Conservation (phyloP, 2,329 filamentous ascomycete genomes). For the Aspergillus bombycis region DNA sequence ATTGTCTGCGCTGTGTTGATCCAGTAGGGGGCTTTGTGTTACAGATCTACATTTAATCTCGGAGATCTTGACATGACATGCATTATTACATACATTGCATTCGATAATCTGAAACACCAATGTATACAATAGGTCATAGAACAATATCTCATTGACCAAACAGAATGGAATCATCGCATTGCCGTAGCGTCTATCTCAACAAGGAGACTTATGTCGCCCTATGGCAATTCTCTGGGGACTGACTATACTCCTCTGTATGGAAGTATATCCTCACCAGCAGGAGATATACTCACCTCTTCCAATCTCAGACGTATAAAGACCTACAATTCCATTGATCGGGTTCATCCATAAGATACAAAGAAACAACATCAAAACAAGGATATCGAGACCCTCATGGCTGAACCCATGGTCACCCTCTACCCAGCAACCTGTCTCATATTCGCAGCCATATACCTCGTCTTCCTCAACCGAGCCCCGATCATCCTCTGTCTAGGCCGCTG, state of each 20-base stretch:
- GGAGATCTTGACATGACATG: not conserved
- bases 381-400: conserved; percentile 15
- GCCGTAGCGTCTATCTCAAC: rapidly evolving
- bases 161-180: too few relatives aligned
- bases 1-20: not conserved
- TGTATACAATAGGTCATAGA: not conserved
- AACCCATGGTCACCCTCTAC: conserved; percentile 16
- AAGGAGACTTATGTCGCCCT: not conserved
- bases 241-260: not conserved
- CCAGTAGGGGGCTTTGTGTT: not conserved
- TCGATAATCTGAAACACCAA: not conserved
- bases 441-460: conserved; percentile 19
- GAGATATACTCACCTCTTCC: not conserved
- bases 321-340: not conserved
- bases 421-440: conserved; percentile 22
- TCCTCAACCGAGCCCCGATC: conserved; percentile 7
- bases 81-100: not conserved
- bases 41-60: not conserved
- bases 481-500: not conserved
- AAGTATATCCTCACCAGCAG: not conserved
- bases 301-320: not conserved
- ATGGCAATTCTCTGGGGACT: not conserved
- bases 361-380: conserved; percentile 8
- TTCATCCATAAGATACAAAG: not conserved
- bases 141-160: not conserved